Evolutionary conservation across 2,329 filamentous ascomycete species (phyloP).

Genomic region (Didymella exigua): DNA sequence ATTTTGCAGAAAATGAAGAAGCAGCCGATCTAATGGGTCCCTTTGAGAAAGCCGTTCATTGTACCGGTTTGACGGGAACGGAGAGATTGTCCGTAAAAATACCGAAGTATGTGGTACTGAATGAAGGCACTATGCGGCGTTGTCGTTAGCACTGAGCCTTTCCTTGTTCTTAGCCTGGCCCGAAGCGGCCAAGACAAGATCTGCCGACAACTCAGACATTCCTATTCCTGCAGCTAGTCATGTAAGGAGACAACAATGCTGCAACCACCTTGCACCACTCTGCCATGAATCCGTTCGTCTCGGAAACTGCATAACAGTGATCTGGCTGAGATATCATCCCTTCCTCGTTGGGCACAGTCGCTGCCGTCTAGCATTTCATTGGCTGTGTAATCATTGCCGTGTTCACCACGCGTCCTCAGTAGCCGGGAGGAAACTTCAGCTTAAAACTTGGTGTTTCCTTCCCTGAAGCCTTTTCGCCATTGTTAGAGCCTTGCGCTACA

Average conservation of each 20-base stretch:
- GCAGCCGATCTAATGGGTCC: constrained; percentile 35
- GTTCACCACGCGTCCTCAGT: constrained; percentile 32
- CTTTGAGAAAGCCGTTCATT: constrained; percentile 44
- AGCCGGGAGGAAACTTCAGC: constrained; percentile 42
- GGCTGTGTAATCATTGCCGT: constrained; percentile 7
- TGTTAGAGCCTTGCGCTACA: constrained; percentile 8
- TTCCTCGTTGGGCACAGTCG: constrained; percentile 9
- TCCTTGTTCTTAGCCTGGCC: constrained; percentile 45
- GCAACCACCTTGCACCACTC: constrained; percentile 16
- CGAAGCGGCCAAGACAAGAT: constrained; percentile 41
- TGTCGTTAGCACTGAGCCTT: constrained; percentile 14
- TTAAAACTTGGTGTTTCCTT: constrained; percentile 28
- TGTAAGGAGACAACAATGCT: constrained; percentile 47
- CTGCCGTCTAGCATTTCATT: background rate
- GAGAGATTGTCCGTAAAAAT: constrained; percentile 19
- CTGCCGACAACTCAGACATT: constrained; percentile 43
- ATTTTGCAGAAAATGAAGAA: constrained; percentile 37
- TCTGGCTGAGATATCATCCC: constrained; percentile 27
- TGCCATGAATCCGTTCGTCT: constrained; percentile 24
- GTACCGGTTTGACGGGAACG: constrained; percentile 39
- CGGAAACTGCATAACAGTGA: constrained; percentile 18
- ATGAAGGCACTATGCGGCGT: constrained; percentile 41
- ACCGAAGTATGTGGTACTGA: constrained; percentile 14
- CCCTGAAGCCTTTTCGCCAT: constrained; percentile 20
- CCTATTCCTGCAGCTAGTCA: constrained; percentile 33